Percentiles rank a stretch among this genome's conserved stretches.
phyloP scores from a whole-genome alignment of 108 stramenopile species.

The Mediolabrus comicus region DNA sequence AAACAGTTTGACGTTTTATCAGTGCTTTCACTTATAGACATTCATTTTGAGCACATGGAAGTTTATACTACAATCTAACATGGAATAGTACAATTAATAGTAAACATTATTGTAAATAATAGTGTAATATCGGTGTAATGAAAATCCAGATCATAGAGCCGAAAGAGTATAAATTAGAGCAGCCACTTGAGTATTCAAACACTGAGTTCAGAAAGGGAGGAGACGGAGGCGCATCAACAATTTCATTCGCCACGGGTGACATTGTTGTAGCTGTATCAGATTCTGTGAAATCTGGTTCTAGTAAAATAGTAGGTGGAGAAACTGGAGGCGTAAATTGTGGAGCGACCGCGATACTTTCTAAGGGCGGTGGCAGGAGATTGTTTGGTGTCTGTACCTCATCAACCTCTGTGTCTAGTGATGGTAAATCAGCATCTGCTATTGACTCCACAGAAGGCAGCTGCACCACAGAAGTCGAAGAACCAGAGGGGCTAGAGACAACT shows the following conservation, averaged over 20 bases:
- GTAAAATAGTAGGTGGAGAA: neutral
- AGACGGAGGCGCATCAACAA: neutral
- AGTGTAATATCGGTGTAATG: neutral
- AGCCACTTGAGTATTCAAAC: neutral
- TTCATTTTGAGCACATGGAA: constrained; percentile 43
- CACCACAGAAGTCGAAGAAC: neutral
- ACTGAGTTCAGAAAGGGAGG: neutral
- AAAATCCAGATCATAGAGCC: neutral
- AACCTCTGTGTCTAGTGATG: neutral
- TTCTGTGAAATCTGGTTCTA: neutral
- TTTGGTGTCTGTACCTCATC: neutral
- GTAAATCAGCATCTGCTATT: neutral
- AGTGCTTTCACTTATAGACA: constrained; percentile 25
- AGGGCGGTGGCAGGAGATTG: neutral
- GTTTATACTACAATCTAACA: constrained; percentile 7
- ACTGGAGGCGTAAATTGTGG: neutral
- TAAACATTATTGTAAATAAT: neutral
- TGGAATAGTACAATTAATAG: neutral
- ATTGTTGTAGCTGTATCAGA: neutral
- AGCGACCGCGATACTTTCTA: neutral
- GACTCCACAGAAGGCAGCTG: neutral
- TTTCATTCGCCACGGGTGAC: neutral
- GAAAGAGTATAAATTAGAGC: neutral
- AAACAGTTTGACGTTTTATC: constrained; percentile 4
- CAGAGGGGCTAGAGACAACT: neutral